Evolutionary conservation across 208 protist genomes (phyloP), one percentile per base, ranked within the genome.

Genomic region (Acanthamoeba castellanii): DNA sequence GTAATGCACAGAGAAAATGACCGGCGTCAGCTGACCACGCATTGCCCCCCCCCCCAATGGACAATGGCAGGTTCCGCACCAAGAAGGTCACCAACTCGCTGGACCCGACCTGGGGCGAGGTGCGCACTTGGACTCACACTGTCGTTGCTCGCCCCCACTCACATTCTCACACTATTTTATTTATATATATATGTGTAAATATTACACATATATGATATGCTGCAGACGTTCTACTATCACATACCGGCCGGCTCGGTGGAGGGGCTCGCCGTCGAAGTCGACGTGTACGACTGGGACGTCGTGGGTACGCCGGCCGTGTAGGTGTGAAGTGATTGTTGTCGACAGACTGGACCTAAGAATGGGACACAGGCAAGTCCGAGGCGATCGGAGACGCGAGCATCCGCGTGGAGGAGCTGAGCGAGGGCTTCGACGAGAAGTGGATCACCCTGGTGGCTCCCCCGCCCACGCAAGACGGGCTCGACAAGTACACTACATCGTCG

Each of bases 221-320:
- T n/a, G 7, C 45, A 85, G 76, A 85, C 76, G 27, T 85, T 85
- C n/a, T 85, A 85, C 9, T 85, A 85, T 30, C 76, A 85, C 76
- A 85, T 85, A 1, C 76, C 76, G 14, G 76, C 76, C 27, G 42
- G 22, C 0, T 85, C 76, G 45, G 76, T 85, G 14, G 76, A 85
- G 76, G 76, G 76, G 16, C 76, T 85, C 76, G 76, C 32, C 22
- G 42, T 85, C n/a, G 76, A 85, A 25, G 76, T 85, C 27, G 76
- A 85, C 47, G 34, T 47, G 11, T 85, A 85, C 20, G 76, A 85
- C 30, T 85, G 76, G 76, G 76, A 85, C 47, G 76, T 85, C 9
- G 76, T 85, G 13, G 72, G 72, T 82, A 82, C 72, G 22, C 8
- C 14, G 16, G 18, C 18, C 72, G n/a, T 82, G 3, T 47, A 0